Percentiles rank a stretch among this genome's conserved stretches.
Conservation (phyloP, 2,329 filamentous ascomycete species). For the Aspergillus pseudotamarii region DNA sequence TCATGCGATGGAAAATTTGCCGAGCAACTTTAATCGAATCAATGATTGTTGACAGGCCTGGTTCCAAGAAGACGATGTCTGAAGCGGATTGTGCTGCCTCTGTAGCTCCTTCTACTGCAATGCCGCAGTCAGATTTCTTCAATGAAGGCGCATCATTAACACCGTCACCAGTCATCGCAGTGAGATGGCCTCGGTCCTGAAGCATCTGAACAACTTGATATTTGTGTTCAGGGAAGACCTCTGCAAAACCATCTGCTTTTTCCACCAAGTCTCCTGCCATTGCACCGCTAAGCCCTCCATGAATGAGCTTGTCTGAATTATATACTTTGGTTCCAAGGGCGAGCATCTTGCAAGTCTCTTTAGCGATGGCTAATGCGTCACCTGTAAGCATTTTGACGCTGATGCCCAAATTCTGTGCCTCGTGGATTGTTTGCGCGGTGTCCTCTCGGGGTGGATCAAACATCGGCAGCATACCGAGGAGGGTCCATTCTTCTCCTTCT, state of each 20-base stretch:
- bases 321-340: slow-evolving; percentile 78
- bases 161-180: slow-evolving; percentile 75
- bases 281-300: slow-evolving; percentile 71
- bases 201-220: slow-evolving; percentile 76
- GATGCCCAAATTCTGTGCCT: slow-evolving; percentile 74
- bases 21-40: slow-evolving; percentile 73
- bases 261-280: slow-evolving; percentile 77
- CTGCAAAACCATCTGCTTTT: slow-evolving; percentile 72
- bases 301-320: slow-evolving; percentile 76
- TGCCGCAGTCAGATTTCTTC: slow-evolving; percentile 75
- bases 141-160: slow-evolving; percentile 74
- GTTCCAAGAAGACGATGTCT: slow-evolving; percentile 74
- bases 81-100: slow-evolving; percentile 73
- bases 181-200: slow-evolving; percentile 71
- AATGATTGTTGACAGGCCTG: slow-evolving; percentile 71
- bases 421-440: slow-evolving; percentile 75
- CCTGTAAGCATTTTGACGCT: slow-evolving; percentile 81
- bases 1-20: slow-evolving; percentile 78
- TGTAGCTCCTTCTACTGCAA: slow-evolving; percentile 71
- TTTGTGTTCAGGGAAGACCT: slow-evolving; percentile 76
- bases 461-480: slow-evolving; percentile 77
- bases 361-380: slow-evolving; percentile 77
- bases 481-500: slow-evolving; percentile 71
- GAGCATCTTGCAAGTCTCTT: slow-evolving; percentile 81
- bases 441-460: slow-evolving; percentile 80